Percentiles rank a stretch among this genome's conserved stretches.
These are phyloP conservation scores for Tilletia walkeri DNA, from an alignment of 1,284 basidiomycete species.

Conservation along the genomic window DNA sequence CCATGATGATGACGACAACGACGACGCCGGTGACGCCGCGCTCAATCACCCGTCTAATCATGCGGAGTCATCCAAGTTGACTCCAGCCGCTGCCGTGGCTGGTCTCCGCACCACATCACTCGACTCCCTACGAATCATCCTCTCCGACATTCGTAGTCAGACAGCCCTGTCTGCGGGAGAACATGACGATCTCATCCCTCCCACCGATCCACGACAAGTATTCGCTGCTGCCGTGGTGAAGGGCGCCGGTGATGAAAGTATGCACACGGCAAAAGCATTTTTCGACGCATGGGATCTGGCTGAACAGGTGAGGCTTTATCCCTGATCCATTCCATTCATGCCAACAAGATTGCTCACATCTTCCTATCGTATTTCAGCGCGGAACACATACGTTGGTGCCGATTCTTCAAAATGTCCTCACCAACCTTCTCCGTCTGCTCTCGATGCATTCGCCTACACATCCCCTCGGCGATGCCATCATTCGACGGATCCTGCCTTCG, in stretches of 20 bases:
- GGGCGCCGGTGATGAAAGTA: slow-evolving; percentile 1
- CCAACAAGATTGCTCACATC: neutral
- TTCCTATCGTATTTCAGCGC: neutral
- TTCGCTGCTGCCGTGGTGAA: slow-evolving; percentile 18
- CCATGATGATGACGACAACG: too few relatives aligned
- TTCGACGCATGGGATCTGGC: slow-evolving; percentile 31
- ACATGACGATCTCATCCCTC: slow-evolving; percentile 17
- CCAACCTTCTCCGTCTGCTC: slow-evolving; percentile 44
- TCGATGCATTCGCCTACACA: slow-evolving; percentile 47
- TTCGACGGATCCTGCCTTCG: slow-evolving; percentile 34
- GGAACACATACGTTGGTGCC: slow-evolving; percentile 31
- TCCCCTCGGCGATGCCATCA: slow-evolving; percentile 37
- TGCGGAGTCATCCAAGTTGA: neutral
- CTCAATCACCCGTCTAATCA: too few relatives aligned
- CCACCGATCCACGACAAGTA: slow-evolving; percentile 22
- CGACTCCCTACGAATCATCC: slow-evolving; percentile 21
- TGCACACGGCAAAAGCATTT: slow-evolving; percentile 5
- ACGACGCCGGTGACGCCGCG: too few relatives aligned
- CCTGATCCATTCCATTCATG: neutral
- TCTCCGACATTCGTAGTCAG: slow-evolving; percentile 16
- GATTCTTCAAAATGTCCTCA: slow-evolving; percentile 41
- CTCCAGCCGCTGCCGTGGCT: neutral
- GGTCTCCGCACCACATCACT: slow-evolving; percentile 24
- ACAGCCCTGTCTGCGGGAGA: slow-evolving; percentile 20
- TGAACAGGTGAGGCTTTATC: slow-evolving; percentile 17